phyloP scores from a whole-genome alignment of 441 rosid species.

The Monsonia emarginata region DNA sequence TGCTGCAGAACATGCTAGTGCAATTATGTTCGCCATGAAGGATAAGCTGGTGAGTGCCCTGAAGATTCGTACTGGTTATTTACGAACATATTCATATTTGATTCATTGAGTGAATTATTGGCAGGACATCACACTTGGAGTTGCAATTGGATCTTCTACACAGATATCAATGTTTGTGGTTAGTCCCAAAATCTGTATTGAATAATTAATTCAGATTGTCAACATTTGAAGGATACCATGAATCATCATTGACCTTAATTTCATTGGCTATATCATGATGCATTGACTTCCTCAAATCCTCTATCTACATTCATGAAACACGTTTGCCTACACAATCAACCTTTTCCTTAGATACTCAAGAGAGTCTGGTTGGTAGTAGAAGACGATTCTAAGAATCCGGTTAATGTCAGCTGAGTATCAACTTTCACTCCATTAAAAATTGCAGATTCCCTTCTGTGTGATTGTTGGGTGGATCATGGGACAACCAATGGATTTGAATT shows the following conservation, averaged over 20 bases:
- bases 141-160: conserved; percentile 90
- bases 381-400: background rate
- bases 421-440: background rate
- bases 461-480: conserved; percentile 92
- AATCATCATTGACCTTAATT: background rate
- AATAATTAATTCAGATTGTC: background rate
- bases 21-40: conserved; percentile 89
- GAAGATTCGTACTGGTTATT: background rate
- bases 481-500: conserved; percentile 73
- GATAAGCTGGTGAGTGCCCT: conserved; percentile 69
- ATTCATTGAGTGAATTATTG: background rate
- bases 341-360: background rate
- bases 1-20: conserved; percentile 86
- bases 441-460: conserved; percentile 87
- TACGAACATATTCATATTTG: background rate
- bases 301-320: background rate
- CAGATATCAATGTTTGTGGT: conserved; percentile 91
- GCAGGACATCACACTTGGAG: conserved; percentile 87
- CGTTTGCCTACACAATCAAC: background rate
- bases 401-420: background rate
- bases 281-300: background rate
- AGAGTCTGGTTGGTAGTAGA: background rate
- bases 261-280: background rate
- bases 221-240: background rate
- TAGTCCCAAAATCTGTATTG: conserved; percentile 14